Conservation (phyloP, 2,329 filamentous ascomycete genomes). For the Cryphonectria parasitica region DNA sequence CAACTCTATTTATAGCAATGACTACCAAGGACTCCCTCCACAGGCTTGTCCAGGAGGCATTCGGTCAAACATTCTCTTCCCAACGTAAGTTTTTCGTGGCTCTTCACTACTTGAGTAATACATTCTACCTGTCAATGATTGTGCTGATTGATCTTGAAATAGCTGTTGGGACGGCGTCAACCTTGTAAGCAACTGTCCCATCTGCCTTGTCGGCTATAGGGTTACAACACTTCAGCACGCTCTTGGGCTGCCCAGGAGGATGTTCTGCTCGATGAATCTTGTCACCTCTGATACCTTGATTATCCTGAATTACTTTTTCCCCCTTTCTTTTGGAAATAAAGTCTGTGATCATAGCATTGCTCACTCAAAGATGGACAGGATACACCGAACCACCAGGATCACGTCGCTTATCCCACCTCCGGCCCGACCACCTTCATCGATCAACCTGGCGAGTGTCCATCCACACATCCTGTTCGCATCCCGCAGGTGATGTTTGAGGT, state of each 20-base stretch:
- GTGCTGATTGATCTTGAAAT: constrained; percentile 50
- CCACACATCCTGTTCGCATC: constrained; percentile 37
- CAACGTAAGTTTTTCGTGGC: constrained; percentile 58
- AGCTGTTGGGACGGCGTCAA: constrained; percentile 56
- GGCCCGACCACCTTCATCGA: constrained; percentile 1
- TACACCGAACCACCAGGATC: constrained; percentile 50
- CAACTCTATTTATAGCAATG: background rate
- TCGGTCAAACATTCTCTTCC: constrained; percentile 51
- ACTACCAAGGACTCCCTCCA: constrained; percentile 41
- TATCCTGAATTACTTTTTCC: background rate
- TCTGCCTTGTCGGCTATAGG: background rate
- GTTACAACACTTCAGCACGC: background rate
- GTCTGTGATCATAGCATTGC: background rate
- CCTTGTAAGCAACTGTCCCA: constrained; percentile 32
- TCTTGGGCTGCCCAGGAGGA: background rate
- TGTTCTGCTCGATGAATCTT: background rate
- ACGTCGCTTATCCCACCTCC: constrained; percentile 44
- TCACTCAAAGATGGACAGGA: constrained; percentile 34
- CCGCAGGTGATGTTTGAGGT: constrained; percentile 43
- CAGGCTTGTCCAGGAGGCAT: constrained; percentile 49
- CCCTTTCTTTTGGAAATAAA: background rate
- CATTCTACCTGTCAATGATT: constrained; percentile 54
- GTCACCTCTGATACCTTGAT: background rate
- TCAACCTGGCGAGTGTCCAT: background rate
- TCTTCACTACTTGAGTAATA: constrained; percentile 40